phyloP scores from a whole-genome alignment of 2,329 filamentous ascomycete species.

The Penicillium polonicum region DNA sequence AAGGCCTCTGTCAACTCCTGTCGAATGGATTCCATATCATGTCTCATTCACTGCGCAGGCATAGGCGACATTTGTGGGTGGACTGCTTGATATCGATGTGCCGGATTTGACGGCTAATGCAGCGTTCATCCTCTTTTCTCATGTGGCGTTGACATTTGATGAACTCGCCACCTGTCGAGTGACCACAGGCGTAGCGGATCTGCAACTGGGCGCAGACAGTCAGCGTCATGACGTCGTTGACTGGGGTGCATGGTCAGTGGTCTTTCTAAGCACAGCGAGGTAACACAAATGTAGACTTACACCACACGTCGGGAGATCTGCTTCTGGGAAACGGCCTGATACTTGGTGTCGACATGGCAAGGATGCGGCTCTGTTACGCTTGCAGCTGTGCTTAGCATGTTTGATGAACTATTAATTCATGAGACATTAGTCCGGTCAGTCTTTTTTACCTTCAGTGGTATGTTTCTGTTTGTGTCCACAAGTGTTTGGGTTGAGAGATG shows the following conservation, averaged over 20 bases:
- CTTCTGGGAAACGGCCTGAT: neutral
- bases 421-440: neutral
- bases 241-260: neutral
- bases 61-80: conserved; percentile 15
- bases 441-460: neutral
- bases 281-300: neutral
- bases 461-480: neutral
- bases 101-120: conserved; percentile 6
- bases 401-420: neutral
- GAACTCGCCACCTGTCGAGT: conserved; percentile 18
- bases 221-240: neutral
- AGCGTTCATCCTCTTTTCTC: conserved; percentile 15
- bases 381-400: neutral
- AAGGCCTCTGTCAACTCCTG: neutral
- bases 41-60: conserved; percentile 11
- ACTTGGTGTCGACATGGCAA: neutral
- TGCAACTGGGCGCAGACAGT: conserved; percentile 13
- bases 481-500: neutral
- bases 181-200: conserved; percentile 18
- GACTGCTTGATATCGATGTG: conserved; percentile 14
- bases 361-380: neutral
- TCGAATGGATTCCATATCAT: neutral
- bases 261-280: neutral
- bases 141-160: conserved; percentile 17
- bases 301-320: neutral